Evolutionary conservation across 2,329 filamentous ascomycete species (phyloP).

Genomic region (Colletotrichum salicis): DNA sequence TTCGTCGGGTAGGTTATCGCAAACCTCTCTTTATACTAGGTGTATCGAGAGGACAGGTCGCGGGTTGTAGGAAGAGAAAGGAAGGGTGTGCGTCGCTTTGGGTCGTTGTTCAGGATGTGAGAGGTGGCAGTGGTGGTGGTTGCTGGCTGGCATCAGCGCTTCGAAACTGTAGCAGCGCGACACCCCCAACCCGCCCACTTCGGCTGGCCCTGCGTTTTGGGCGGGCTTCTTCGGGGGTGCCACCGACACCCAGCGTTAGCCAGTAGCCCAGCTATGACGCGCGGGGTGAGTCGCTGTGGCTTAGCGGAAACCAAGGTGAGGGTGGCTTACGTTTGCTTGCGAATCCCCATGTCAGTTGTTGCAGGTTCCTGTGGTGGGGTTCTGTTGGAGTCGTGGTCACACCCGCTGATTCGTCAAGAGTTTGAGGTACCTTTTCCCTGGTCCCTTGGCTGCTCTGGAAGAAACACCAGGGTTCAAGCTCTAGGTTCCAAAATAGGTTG

Average conservation of each 20-base stretch:
- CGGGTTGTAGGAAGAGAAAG: neutral
- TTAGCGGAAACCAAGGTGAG: slow-evolving; percentile 1
- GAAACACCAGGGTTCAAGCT: slow-evolving; percentile 14
- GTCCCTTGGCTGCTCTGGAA: neutral
- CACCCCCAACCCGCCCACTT: neutral
- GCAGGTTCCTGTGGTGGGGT: neutral
- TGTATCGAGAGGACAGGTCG: slow-evolving; percentile 7
- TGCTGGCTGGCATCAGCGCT: slow-evolving; percentile 22
- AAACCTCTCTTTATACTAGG: neutral
- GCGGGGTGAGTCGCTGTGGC: slow-evolving; percentile 27
- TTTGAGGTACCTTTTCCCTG: neutral
- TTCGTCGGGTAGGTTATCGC: neutral
- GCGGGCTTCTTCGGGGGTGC: no score
- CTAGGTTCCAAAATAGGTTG: slow-evolving; percentile 16
- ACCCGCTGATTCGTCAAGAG: slow-evolving; percentile 5
- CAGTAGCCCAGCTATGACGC: slow-evolving; percentile 26
- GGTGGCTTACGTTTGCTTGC: slow-evolving; percentile 1
- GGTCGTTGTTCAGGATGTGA: neutral
- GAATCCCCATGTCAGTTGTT: neutral
- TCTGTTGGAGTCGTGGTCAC: neutral
- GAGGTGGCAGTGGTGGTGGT: neutral
- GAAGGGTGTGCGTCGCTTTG: neutral
- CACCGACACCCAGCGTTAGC: no score
- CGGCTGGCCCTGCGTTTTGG: neutral
- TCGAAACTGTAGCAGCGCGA: slow-evolving; percentile 25